Evolutionary conservation across 2,329 filamentous ascomycete genomes (phyloP), one percentile per base, ranked within the genome.

Genomic region (Blumeria hordei): DNA sequence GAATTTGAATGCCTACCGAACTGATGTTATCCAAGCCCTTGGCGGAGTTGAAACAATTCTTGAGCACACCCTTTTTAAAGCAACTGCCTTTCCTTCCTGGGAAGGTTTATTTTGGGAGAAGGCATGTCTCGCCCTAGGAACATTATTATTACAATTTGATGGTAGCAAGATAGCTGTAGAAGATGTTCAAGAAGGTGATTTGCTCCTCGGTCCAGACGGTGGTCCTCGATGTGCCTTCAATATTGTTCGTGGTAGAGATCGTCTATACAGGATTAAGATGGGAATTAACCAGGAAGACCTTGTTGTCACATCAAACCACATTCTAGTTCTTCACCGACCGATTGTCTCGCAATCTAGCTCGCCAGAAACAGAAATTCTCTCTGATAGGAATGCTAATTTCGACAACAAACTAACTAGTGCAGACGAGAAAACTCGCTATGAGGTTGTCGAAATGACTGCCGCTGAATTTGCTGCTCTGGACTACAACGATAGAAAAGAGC

Each of bases 11-110:
- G 85, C 87, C 0, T 95, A 96, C 69, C 75, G 92, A 59, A 95
- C 92, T 6, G 92, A 98, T 70, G 88, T 95, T 9, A 98, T 98
- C 57, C 92, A 96, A 67, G 88, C 90, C 0, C 58, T 63, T 43
- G 90, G 90, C 65, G 88, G 88, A 12, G 90, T 96, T 69, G 92
- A 98, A 68, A 96, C 88, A 0, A 98, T 98, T 63, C 74, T 98
- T 4, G 92, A 98, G 67, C 92, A 98, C 65, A 95, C 90, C 0
- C 69, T 95, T 7, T 96, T 96, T 76, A 94, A 94, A 64, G 92
- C 90, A 0, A 98, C 92, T 0, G 92, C 88, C 6, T 96, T 98
- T 66, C 85, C 88, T 1, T 92, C 84, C 0, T 98, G 92, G 92
- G 92, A 98, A 67, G 92, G 92, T 60, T 73, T 94, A 3, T 95